Conservation (phyloP, 306 rosid species). For the Glycyrrhiza uralensis region DNA sequence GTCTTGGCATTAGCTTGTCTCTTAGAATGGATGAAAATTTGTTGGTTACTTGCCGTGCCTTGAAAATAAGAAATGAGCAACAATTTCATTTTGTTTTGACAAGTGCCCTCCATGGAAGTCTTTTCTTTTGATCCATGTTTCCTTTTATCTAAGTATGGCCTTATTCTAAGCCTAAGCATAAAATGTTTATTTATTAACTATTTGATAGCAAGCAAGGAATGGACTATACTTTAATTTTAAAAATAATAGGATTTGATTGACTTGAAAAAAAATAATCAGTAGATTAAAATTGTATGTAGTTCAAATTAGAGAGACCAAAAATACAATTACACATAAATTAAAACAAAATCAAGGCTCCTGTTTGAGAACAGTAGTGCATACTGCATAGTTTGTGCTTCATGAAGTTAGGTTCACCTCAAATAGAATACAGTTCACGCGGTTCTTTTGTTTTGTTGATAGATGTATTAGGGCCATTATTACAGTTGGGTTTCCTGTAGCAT, state of each 20-base stretch:
- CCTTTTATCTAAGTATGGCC: background rate
- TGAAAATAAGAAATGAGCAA: conserved; percentile 10
- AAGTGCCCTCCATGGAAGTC: background rate
- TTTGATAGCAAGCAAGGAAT: too few relatives aligned
- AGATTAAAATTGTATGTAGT: too few relatives aligned
- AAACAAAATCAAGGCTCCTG: too few relatives aligned
- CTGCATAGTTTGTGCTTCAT: background rate
- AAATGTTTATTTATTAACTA: too few relatives aligned
- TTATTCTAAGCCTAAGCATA: background rate
- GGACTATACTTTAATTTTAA: too few relatives aligned
- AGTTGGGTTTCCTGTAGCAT: background rate
- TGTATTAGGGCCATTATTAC: background rate
- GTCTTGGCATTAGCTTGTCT: conserved; percentile 24
- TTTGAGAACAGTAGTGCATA: too few relatives aligned
- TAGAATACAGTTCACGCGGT: too few relatives aligned
- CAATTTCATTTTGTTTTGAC: background rate
- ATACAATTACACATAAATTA: too few relatives aligned
- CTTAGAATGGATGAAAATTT: conserved; percentile 7
- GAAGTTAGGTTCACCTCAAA: conserved; percentile 26
- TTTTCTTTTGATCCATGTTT: background rate
- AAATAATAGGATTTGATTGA: too few relatives aligned
- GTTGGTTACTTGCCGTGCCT: background rate
- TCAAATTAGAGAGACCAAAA: too few relatives aligned
- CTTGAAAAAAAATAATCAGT: too few relatives aligned
- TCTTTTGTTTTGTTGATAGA: background rate